Conservation (phyloP, 2,329 filamentous ascomycete species). For the Xylaria sp. region DNA sequence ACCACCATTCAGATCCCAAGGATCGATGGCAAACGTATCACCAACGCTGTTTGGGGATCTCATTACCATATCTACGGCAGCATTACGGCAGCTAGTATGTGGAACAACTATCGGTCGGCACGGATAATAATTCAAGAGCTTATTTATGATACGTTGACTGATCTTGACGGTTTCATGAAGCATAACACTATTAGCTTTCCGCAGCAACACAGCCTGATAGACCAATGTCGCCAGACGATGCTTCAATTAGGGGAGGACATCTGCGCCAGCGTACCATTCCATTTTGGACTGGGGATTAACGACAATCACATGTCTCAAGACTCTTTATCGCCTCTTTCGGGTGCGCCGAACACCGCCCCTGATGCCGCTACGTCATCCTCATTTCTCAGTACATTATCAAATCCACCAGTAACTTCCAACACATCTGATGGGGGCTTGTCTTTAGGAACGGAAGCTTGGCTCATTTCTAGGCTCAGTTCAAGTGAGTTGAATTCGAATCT, state of each 20-base stretch:
- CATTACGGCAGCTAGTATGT: constrained; percentile 12
- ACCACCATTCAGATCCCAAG: constrained; percentile 1
- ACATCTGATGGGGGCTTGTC: background rate
- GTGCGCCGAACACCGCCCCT: background rate
- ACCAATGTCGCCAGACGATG: constrained; percentile 9
- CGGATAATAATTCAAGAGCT: constrained; percentile 19
- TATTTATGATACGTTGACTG: constrained; percentile 4
- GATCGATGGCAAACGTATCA: constrained; percentile 4
- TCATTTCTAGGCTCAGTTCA: constrained; percentile 4
- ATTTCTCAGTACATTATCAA: background rate
- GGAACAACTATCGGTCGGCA: constrained; percentile 15
- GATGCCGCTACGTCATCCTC: background rate
- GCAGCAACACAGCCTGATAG: constrained; percentile 2
- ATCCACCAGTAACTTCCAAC: constrained; percentile 1
- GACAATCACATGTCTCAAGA: background rate
- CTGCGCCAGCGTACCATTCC: constrained; percentile 8
- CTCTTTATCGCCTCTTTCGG: background rate
- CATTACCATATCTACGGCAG: constrained; percentile 14
- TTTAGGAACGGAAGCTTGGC: background rate
- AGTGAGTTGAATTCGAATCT: background rate
- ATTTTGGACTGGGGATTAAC: constrained; percentile 10
- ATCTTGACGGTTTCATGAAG: background rate
- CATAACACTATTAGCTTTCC: background rate
- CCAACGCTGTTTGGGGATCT: constrained; percentile 5
- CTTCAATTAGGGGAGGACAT: constrained; percentile 9